These are phyloP conservation scores for Dichotomocladium elegans DNA, from an alignment of 371 early-diverging fungal species.

Conservation along the genomic window DNA sequence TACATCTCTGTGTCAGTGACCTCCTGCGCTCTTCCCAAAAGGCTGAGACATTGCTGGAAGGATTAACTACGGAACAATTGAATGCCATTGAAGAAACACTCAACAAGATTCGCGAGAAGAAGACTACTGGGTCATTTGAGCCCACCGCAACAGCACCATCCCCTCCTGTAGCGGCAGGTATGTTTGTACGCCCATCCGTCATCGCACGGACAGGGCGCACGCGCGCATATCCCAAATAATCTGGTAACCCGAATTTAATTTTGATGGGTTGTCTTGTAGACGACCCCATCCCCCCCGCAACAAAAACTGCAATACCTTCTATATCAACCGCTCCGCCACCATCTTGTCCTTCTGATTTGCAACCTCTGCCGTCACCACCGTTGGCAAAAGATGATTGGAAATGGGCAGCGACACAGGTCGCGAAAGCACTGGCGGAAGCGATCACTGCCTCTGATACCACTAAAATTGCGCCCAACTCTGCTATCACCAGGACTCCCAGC, in stretches of 20 bases:
- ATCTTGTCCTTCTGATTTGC: conserved; percentile 1
- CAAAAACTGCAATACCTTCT: neutral
- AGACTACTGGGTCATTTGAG: no score
- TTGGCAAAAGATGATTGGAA: conserved; percentile 9
- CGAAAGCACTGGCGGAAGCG: conserved; percentile 19
- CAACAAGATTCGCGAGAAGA: conserved; percentile 32
- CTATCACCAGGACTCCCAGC: neutral
- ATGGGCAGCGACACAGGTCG: conserved; percentile 18
- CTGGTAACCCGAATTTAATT: no score
- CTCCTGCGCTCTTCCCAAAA: conserved; percentile 31
- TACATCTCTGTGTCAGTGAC: conserved; percentile 26
- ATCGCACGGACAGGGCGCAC: no score
- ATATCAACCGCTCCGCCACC: conserved; percentile 1
- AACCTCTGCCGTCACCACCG: neutral
- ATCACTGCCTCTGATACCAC: conserved; percentile 8
- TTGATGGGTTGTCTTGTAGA: neutral
- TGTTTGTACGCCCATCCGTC: no score
- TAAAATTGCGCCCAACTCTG: neutral
- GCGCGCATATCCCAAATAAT: no score
- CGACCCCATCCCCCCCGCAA: neutral
- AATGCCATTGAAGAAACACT: conserved; percentile 34
- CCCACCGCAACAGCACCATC: no score
- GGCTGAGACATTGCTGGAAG: conserved; percentile 30
- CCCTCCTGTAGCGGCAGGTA: no score
- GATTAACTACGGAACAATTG: conserved; percentile 34